These are phyloP conservation scores for Lactarius deliciosus DNA, from an alignment of 768 basidiomycete species.

Conservation along the genomic window DNA sequence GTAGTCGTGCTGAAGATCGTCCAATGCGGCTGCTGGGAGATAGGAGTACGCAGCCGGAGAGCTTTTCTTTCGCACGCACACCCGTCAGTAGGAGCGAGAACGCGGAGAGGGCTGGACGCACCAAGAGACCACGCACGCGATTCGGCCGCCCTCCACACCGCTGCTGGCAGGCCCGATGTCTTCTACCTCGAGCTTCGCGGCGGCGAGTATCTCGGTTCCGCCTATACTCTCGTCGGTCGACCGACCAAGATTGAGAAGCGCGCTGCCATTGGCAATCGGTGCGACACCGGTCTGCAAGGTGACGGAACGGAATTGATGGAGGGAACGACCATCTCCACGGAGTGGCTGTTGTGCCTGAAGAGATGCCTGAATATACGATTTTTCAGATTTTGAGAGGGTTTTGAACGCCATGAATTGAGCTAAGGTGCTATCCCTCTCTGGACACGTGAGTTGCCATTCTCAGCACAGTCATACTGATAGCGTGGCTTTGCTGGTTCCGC, in stretches of 20 bases:
- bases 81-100: constrained; percentile 30
- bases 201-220: constrained; percentile 78
- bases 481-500: too few relatives aligned
- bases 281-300: constrained; percentile 75
- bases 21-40: constrained; percentile 58
- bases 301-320: constrained; percentile 66
- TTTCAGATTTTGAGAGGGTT: constrained; percentile 72
- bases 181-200: constrained; percentile 79
- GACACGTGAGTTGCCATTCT: constrained; percentile 12
- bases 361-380: constrained; percentile 69
- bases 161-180: constrained; percentile 43
- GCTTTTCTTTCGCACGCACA: constrained; percentile 47
- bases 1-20: constrained; percentile 76
- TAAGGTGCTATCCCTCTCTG: constrained; percentile 23
- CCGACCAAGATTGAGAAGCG: constrained; percentile 68
- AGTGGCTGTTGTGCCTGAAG: constrained; percentile 57
- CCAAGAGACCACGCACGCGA: constrained; percentile 76
- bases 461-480: too few relatives aligned
- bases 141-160: constrained; percentile 55
- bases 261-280: constrained; percentile 84
- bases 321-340: constrained; percentile 74
- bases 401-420: constrained; percentile 32
- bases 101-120: constrained; percentile 41
- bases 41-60: constrained; percentile 81
- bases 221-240: constrained; percentile 53